Evolutionary conservation across 2,329 filamentous ascomycete species (phyloP), one percentile per base, ranked within the genome.

Genomic region (Ascochyta clinopodiicola): DNA sequence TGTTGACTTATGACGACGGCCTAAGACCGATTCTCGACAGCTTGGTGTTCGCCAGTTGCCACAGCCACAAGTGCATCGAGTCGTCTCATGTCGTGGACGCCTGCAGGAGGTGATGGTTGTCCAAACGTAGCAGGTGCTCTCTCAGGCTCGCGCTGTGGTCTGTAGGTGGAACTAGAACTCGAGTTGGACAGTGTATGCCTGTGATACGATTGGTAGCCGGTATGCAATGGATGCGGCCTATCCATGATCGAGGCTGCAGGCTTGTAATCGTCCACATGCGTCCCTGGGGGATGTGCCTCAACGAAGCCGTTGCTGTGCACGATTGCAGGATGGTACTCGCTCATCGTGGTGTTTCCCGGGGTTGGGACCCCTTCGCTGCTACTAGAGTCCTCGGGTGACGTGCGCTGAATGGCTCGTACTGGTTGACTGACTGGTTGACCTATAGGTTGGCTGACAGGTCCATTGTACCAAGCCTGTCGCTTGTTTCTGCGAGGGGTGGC

Each of bases 401-500:
- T 82, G 12, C 82, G 78, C 47, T 82, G 80, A 35, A 70, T 57
- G n/a, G 56, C 62, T 47, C 65, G 60, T 27, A 63, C 61, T 8
- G 67, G 56, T 47, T 73, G 62, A 17, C 31, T 31, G 10, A 56
- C 47, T 13, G 52, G 52, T 50, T 68, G 57, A 32, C 63, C 57
- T 15, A 78, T 58, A 21, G 82, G 82, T 12, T 68, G 57, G 32
- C 63, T 57, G 17, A 79, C 59, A 24, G 82, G 82, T 10, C 82
- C 83, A 54, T 90, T 86, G 65, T 91, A 91, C 88, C 89, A 92
- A 1, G 83, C 89, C 56, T 88, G 86, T 2, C 89, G 83, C 68
- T 89, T 90, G 27, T 78, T 79, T 59, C 85, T 86, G 8, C 85
- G 81, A 3, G 84, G 80, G 0, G 84, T 86, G 9, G 81, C 78